phyloP scores from a whole-genome alignment of 176 grass and related monocot genomes.

The Zoysia japonica region DNA sequence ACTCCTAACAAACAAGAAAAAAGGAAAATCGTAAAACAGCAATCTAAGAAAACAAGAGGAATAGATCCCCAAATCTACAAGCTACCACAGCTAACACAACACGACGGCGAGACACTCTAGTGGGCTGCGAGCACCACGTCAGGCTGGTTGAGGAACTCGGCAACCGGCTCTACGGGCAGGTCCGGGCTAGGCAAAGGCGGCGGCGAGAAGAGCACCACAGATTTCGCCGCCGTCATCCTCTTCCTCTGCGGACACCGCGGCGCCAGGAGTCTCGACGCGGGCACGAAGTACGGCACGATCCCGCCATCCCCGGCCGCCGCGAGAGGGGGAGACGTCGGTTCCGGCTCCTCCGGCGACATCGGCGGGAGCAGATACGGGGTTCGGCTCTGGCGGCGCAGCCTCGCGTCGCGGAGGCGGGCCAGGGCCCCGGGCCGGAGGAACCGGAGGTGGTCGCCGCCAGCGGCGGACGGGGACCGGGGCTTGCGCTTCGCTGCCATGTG shows the following conservation, averaged over 20 bases:
- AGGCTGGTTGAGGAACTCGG: constrained; percentile 55
- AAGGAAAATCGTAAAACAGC: constrained; percentile 2
- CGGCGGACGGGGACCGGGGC: constrained; percentile 14
- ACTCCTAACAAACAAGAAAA: constrained; percentile 16
- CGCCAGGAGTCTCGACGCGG: constrained; percentile 26
- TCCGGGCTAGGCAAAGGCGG: constrained; percentile 31
- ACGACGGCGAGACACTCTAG: constrained; percentile 25
- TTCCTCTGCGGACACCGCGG: constrained; percentile 57
- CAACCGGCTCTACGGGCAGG: constrained; percentile 32
- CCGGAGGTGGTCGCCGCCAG: constrained; percentile 51
- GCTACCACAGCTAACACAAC: constrained; percentile 24
- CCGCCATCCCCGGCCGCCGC: not conserved
- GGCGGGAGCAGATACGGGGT: constrained; percentile 24
- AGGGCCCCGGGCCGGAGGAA: constrained; percentile 79
- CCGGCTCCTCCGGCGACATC: constrained; percentile 11
- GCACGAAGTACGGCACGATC: constrained; percentile 42
- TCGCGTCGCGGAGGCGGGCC: constrained; percentile 64
- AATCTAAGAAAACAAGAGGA: constrained; percentile 3
- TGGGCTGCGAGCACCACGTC: constrained; percentile 70
- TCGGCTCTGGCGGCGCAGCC: constrained; percentile 29
- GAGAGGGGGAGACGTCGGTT: not conserved
- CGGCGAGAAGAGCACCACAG: constrained; percentile 47
- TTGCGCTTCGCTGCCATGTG: constrained; percentile 52
- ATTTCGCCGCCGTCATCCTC: constrained; percentile 62
- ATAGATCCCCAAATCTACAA: constrained; percentile 46